Base-by-base conservation (phyloP, 1,284 basidiomycete species). In the Marasmius tenuissimus region DNA sequence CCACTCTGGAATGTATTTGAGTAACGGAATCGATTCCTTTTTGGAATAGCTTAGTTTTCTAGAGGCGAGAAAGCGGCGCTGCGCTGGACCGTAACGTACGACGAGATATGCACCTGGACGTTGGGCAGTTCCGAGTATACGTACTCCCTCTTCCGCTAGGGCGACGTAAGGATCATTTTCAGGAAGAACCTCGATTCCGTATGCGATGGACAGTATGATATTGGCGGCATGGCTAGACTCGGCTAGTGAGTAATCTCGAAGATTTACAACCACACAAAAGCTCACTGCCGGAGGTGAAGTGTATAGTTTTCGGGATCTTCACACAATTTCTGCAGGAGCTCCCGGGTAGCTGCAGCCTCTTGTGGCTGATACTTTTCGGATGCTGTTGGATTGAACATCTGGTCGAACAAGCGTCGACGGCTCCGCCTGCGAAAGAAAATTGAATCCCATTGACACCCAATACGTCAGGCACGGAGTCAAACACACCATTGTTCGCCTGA, bases 1-100 rank as follows among this genome's bases (percentile, higher is more conserved):
- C 59, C 59, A 60, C 10, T 53, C 59, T n/a, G 59, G n/a, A 58
- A 59, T 62, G 73, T 67, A 18, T 54, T 65, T 42, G 63, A 66
- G 48, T 69, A 67, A 2, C 51, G 53, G 62, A 5, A 63, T 8
- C 6, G 38, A 18, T 18, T 68, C 66, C 45, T 47, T 2, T 14
- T 11, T 47, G 27, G 27, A 4, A 27, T 27, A 4, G 27, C 2
- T 27, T 27, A 27, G 27, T 27, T 49, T 27, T 27, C 4, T 4
- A 27, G 27, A 12, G 40, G n/a, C 2, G 20, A 20, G n/a, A n/a
- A 47, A n/a, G 20, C 27, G 27, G 27, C 27, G 27, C 27, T 27
- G 27, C 27, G 27, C 27, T 27, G 27, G 27, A 27, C 4, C 27
- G 16, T 10, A n/a, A 47, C 45, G 45, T n/a, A 47, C 52, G 42